These are phyloP conservation scores for Phytophthora quininea DNA, from an alignment of 352 stramenopile species.

Conservation along the genomic window DNA sequence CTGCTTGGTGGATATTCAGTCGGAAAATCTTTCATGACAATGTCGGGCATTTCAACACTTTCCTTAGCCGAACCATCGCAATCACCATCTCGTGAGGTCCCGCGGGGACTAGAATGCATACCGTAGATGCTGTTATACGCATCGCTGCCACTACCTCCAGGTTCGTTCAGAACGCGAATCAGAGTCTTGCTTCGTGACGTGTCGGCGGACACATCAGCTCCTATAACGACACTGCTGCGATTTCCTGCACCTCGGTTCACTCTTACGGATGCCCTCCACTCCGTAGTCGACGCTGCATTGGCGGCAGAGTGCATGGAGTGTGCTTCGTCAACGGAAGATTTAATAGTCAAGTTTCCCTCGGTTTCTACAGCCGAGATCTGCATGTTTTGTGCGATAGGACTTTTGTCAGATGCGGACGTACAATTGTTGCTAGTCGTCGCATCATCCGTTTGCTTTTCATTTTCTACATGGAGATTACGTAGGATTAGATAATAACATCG, in stretches of 20 bases:
- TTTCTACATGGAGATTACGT: constrained; percentile 3
- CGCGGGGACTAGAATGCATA: background rate
- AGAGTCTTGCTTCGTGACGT: constrained; percentile 6
- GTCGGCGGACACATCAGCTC: background rate
- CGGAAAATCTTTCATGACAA: constrained; percentile 1
- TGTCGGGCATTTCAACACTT: constrained; percentile 13
- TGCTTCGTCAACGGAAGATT: background rate
- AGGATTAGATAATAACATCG: no score
- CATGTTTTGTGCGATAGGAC: no score
- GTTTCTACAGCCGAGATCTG: background rate
- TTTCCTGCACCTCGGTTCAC: constrained; percentile 39
- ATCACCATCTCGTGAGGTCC: background rate
- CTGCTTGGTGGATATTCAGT: background rate
- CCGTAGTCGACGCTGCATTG: background rate
- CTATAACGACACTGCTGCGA: constrained; percentile 28
- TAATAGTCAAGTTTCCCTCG: background rate
- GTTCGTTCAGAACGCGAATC: constrained; percentile 46
- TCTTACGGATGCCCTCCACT: constrained; percentile 32
- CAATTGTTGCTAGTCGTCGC: background rate
- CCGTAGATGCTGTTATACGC: constrained; percentile 42
- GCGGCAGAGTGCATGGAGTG: background rate
- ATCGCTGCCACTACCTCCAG: constrained; percentile 37
- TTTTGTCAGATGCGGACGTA: no score
- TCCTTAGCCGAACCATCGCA: background rate
- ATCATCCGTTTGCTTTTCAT: constrained; percentile 8